Evolutionary conservation across 495 filamentous ascomycete genomes (phyloP), one percentile per base, ranked within the genome.

Genomic region (Ramalina intermedia): DNA sequence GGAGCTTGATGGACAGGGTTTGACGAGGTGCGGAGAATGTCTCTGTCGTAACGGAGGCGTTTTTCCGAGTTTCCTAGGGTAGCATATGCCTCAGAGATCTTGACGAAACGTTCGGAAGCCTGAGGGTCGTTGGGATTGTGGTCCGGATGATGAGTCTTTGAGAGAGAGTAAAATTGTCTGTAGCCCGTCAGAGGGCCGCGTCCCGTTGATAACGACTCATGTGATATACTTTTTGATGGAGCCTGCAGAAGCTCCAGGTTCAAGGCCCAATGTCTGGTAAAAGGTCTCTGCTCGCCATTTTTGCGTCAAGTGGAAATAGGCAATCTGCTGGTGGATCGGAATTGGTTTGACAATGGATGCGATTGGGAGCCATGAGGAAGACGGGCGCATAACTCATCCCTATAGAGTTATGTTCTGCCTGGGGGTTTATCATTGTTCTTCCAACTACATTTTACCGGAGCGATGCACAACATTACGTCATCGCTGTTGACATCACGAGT

Each of bases 61-160:
- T 85, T 87, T 14, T 74, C 66, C 38, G 79, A 66, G 59, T 80
- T 76, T 43, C 75, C 71, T 40, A 98, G 85, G 39, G 81, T 62
- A 43, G 81, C 71, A 73, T 96, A 96, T 58, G 91, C 90, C 61
- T 88, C 81, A 63, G 75, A 81, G 61, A 98, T 84, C 51, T 74
- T 69, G 66, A 89, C 77, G 75, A 98, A 98, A 61, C 82, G 85
- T 33, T 71, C 59, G 18, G 80, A 68, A 49, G 91, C 85, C 52
- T 70, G 61, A 1, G 84, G 81, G 67, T 94, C 81, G 51, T 67
- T 43, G 49, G 73, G 85, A 72, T 96, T 91, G 65, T 75, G 81
- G 76, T 98, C 91, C 13, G 91, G 91, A 70, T 98, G 91, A 77
- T 95, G 84, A 44, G 69, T 64, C 67, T 95, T 91, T 65, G 87